These are phyloP conservation scores for Amylocystis lapponica DNA, from an alignment of 768 basidiomycete species.

Conservation along the genomic window DNA sequence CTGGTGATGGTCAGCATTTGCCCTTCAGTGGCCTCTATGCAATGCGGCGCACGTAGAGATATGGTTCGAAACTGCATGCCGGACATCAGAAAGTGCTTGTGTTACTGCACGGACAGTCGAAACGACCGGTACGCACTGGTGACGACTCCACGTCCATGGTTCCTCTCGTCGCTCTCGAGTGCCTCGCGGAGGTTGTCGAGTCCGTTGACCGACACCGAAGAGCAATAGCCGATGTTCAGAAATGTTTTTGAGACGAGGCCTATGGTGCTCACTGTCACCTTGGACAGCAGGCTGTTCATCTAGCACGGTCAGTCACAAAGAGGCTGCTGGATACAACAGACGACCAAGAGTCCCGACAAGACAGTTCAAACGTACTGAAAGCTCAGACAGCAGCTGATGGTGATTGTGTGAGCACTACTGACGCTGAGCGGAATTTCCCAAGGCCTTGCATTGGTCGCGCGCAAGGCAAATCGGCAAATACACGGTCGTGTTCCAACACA, in stretches of 20 bases:
- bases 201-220: slow-evolving; percentile 64
- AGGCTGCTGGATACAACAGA: too few species aligned
- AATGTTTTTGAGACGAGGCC: slow-evolving; percentile 79
- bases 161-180: slow-evolving; percentile 42
- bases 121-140: slow-evolving; percentile 53
- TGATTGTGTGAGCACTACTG: too few species aligned
- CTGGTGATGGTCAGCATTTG: slow-evolving; percentile 31
- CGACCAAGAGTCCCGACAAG: too few species aligned
- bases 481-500: too few species aligned
- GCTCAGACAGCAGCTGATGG: too few species aligned
- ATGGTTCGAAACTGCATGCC: slow-evolving; percentile 81
- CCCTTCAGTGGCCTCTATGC: too few species aligned
- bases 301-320: too few species aligned
- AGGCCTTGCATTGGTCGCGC: too few species aligned
- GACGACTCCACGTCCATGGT: slow-evolving; percentile 55
- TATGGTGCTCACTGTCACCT: slow-evolving; percentile 55
- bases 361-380: too few species aligned
- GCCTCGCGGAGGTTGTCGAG: slow-evolving; percentile 59
- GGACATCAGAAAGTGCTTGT: not conserved
- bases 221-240: slow-evolving; percentile 58
- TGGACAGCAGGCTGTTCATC: slow-evolving; percentile 52
- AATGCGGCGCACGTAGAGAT: slow-evolving; percentile 84
- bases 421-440: too few species aligned
- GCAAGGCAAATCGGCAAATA: too few species aligned
- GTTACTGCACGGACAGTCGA: not conserved